Evolutionary conservation across 371 early-diverging fungal genomes (phyloP), one percentile per base, ranked within the genome.

Genomic region (Zychaea mexicana): DNA sequence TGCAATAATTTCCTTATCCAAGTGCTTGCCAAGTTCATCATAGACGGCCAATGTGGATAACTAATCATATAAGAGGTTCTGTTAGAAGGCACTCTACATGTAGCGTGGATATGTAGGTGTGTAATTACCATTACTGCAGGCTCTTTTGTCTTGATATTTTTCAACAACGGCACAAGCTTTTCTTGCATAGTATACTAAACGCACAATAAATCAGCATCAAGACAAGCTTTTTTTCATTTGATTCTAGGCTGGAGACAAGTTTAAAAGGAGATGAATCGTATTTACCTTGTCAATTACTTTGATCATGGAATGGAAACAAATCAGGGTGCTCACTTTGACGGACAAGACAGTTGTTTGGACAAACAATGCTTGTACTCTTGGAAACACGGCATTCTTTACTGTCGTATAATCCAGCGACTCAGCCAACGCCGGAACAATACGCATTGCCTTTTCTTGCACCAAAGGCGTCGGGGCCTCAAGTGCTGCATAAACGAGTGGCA

Each of bases 41-140:
- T 93, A 95, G 15, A 93, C 89, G 19, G 86, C 86, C 58, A 93
- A 74, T n/a, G 92, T 87, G 4, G 93, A 90, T 77, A 95, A 75
- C 83, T 82, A 70, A 9, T n/a, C n/a, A n/a, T 27, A 36, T 30
- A 21, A 57, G n/a, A n/a, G n/a, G n/a, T n/a, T 7, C 54, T 54
- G 24, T 13, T 12, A 19, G 15, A 28, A 5, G 22, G 28, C 42
- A 42, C 7, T 12, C 13, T 42, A 42, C 15, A 7, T 17, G n/a
- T 3, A 42, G 2, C 7, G n/a, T 3, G 17, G n/a, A 38, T 30
- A 4, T 56, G 9, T 3, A 13, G n/a, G 31, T 30, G 2, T 56
- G 9, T 36, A 22, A 33, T 76, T 85, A 90, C 88, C 75, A 92
- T 82, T 6, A 95, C 88, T 0, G 83, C 87, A 7, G 93, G 90